A percentile compares a stretch with the other conserved stretches of the same genome.
phyloP scores from a whole-genome alignment of 805 yeast species.

The Hanseniaspora mollemarum region DNA sequence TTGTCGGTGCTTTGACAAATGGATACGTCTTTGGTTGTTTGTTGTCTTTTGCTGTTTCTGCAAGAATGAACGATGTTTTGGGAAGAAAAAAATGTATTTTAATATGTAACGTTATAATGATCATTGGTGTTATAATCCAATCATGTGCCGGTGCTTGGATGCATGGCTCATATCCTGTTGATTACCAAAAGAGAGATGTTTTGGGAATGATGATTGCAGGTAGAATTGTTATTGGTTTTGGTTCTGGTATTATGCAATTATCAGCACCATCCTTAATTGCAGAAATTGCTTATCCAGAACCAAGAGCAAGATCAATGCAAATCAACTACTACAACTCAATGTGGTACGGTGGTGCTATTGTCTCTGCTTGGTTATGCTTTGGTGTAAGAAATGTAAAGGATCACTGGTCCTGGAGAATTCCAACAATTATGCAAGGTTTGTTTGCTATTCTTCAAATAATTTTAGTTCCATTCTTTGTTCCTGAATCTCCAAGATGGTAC shows the following conservation, averaged over 20 bases:
- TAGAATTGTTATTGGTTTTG: slow-evolving; percentile 41
- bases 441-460: slow-evolving; percentile 36
- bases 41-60: slow-evolving; percentile 26
- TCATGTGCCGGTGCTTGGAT: slow-evolving; percentile 23
- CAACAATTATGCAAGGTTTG: slow-evolving; percentile 41
- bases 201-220: slow-evolving; percentile 33
- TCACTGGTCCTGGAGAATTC: slow-evolving; percentile 44
- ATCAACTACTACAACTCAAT: slow-evolving; percentile 41
- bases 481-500: slow-evolving; percentile 41
- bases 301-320: slow-evolving; percentile 31
- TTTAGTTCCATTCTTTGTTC: slow-evolving; percentile 34
- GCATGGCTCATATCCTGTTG: slow-evolving; percentile 25
- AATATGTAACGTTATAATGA: slow-evolving; percentile 22
- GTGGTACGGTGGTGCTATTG: slow-evolving; percentile 45
- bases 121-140: slow-evolving; percentile 18
- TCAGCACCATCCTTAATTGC: slow-evolving; percentile 41
- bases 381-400: slow-evolving; percentile 32
- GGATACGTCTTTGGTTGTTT: slow-evolving; percentile 37
- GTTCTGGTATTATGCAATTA: slow-evolving; percentile 34
- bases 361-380: slow-evolving; percentile 42
- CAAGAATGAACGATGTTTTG: slow-evolving; percentile 29
- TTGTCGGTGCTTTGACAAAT: slow-evolving; percentile 34
- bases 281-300: slow-evolving; percentile 39
- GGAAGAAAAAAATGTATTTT: slow-evolving; percentile 33
- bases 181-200: slow-evolving; percentile 32